Conservation (phyloP, 306 rosid species). For the Rosa persica region DNA sequence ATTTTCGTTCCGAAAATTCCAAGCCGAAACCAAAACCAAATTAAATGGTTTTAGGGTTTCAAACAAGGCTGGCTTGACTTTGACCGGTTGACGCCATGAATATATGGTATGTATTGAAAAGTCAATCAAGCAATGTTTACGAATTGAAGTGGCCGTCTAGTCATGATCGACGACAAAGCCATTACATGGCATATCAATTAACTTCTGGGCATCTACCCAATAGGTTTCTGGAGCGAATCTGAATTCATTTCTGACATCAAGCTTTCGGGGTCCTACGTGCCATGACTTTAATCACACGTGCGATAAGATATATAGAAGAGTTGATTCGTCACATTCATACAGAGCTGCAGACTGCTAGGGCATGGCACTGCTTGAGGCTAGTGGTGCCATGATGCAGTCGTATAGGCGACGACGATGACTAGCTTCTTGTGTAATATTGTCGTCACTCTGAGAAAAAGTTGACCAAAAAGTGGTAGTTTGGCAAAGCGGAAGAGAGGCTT, state of each 20-base stretch:
- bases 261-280: neutral
- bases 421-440: neutral
- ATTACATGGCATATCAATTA: neutral
- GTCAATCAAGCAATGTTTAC: neutral
- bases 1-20: neutral
- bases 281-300: neutral
- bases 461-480: neutral
- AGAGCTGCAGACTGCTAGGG: neutral
- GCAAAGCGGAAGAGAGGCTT: neutral
- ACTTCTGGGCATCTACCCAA: neutral
- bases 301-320: neutral
- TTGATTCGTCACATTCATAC: neutral
- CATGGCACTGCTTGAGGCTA: neutral
- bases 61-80: conserved; percentile 28
- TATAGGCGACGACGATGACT: neutral
- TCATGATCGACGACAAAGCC: neutral
- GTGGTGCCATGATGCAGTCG: conserved; percentile 4
- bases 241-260: neutral
- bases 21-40: neutral
- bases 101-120: neutral
- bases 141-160: neutral
- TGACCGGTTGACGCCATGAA: conserved; percentile 3
- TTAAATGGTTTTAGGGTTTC: neutral
- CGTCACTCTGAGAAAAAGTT: neutral
- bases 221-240: neutral